phyloP scores from a whole-genome alignment of 306 rosid genomes.

The Alnus glutinosa region DNA sequence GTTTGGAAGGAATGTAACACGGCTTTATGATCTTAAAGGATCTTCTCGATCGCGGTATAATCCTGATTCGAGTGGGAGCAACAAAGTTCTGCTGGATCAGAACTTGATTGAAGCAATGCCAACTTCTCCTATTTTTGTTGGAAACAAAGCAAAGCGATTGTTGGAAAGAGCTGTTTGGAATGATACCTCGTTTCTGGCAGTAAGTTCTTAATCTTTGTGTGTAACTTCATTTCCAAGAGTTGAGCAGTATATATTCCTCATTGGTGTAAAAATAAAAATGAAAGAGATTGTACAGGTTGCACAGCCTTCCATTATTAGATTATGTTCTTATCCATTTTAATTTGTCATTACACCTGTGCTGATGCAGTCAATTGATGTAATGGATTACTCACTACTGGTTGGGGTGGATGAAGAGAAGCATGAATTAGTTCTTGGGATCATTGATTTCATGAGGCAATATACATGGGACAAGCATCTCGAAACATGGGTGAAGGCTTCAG shows the following conservation, averaged over 20 bases:
- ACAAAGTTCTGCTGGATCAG: constrained; percentile 89
- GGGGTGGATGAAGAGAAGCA: constrained; percentile 95
- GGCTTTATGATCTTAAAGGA: constrained; percentile 94
- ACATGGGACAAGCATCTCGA: constrained; percentile 99
- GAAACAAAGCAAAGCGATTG: constrained; percentile 84
- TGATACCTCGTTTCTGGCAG: constrained; percentile 92
- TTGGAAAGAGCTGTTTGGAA: constrained; percentile 98
- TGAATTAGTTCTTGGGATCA: constrained; percentile 90
- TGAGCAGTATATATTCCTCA: neutral
- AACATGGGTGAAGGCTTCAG: constrained; percentile 96
- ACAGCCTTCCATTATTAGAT: neutral
- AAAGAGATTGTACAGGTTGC: neutral
- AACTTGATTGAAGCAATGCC: constrained; percentile 98
- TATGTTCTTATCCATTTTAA: constrained; percentile 13
- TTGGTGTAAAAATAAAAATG: neutral
- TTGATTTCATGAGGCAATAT: constrained; percentile 97
- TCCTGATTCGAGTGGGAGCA: constrained; percentile 75
- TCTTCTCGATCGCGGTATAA: constrained; percentile 88
- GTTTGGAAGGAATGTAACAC: constrained; percentile 69
- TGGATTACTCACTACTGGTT: constrained; percentile 95
- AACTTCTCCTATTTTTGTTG: constrained; percentile 94
- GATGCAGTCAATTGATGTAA: constrained; percentile 84
- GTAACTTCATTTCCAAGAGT: neutral
- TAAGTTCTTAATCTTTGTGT: constrained; percentile 46
- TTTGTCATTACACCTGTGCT: constrained; percentile 15